Conservation (phyloP, 2,329 filamentous ascomycete genomes). For the Amphichorda felina region DNA sequence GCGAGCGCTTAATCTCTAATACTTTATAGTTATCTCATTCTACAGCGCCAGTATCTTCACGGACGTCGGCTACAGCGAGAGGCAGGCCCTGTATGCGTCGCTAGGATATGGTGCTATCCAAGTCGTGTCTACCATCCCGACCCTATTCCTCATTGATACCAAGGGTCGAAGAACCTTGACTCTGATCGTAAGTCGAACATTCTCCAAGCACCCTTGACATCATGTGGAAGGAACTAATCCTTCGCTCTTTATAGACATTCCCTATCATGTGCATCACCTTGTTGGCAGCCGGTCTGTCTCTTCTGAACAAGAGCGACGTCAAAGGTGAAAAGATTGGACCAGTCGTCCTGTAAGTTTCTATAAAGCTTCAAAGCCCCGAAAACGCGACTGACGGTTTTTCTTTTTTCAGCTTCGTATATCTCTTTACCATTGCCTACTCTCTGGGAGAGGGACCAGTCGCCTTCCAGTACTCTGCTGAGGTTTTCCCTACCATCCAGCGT, state of each 20-base stretch:
- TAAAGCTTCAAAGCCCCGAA: too few species aligned
- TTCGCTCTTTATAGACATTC: constrained; percentile 9
- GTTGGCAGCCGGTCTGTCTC: constrained; percentile 12
- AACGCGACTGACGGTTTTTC: too few species aligned
- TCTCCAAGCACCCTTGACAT: constrained; percentile 2
- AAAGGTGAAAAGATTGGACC: constrained; percentile 5
- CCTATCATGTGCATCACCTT: constrained; percentile 15
- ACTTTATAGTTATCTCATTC: constrained; percentile 46
- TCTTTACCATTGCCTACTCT: constrained; percentile 22
- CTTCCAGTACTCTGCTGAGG: constrained; percentile 25
- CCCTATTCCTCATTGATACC: constrained; percentile 16
- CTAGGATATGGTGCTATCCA: constrained; percentile 38
- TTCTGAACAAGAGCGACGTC: constrained; percentile 8
- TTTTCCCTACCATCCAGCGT: constrained; percentile 23
- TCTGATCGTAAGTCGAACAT: constrained; percentile 9
- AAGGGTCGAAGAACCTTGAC: constrained; percentile 14
- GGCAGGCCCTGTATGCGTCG: constrained; percentile 32
- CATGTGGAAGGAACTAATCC: background rate
- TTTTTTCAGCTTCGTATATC: constrained; percentile 22
- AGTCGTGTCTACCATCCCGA: constrained; percentile 14
- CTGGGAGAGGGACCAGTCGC: constrained; percentile 23
- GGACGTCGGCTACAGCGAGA: constrained; percentile 38
- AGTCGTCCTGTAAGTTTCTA: constrained; percentile 11
- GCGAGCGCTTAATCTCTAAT: background rate
- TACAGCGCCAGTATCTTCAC: constrained; percentile 50